These are phyloP conservation scores for Acorus gramineus DNA, from an alignment of 106 monocot genomes.

Conservation along the genomic window DNA sequence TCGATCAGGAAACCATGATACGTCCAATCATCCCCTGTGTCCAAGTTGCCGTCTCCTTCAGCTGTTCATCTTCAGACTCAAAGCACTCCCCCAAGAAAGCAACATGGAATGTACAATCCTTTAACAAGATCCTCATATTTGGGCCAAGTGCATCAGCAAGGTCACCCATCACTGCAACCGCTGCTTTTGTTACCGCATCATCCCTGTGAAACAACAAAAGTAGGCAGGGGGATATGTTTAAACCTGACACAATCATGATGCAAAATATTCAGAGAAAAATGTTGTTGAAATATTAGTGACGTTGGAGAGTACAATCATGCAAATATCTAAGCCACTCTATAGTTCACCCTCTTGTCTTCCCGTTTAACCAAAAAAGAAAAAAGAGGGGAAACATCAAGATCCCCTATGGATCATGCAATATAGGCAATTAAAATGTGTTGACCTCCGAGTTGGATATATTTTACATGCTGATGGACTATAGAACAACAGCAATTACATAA, in stretches of 20 bases:
- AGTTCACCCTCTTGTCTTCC: too few species aligned
- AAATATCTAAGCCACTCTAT: too few species aligned
- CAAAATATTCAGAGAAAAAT: too few species aligned
- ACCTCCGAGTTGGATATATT: too few species aligned
- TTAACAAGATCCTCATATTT: conserved; percentile 38
- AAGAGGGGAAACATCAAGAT: background rate
- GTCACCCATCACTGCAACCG: conserved; percentile 56
- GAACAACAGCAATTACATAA: too few species aligned
- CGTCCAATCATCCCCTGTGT: conserved; percentile 55
- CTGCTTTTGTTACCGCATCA: conserved; percentile 60
- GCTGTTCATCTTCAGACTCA: conserved; percentile 49
- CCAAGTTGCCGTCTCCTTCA: conserved; percentile 71
- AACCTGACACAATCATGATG: too few species aligned
- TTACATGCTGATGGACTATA: too few species aligned
- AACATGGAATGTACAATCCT: conserved; percentile 34
- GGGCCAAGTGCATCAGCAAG: conserved; percentile 63
- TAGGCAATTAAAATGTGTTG: too few species aligned
- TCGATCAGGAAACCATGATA: conserved; percentile 46
- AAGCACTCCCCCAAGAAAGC: conserved; percentile 59
- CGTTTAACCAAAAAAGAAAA: background rate
- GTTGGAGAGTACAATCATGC: too few species aligned
- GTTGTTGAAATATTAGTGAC: too few species aligned
- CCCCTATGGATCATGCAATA: background rate
- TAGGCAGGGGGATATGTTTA: too few species aligned
- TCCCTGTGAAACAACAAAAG: conserved; percentile 20